phyloP scores from a whole-genome alignment of 371 early-diverging fungal species.

The Phascolomyces articulosus region DNA sequence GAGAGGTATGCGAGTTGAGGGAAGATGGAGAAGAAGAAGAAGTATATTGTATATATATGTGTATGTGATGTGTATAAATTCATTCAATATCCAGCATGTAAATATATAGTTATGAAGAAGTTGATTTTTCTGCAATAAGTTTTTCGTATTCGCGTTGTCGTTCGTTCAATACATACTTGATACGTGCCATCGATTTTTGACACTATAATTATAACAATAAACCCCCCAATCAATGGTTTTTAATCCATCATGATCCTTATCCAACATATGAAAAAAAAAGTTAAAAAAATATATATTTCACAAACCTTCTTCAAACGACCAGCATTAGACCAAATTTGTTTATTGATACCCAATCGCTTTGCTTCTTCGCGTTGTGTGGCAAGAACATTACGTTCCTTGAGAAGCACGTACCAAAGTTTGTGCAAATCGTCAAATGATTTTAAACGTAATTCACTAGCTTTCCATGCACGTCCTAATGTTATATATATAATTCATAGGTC shows the following conservation, averaged over 20 bases:
- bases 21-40: too few relatives aligned
- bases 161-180: slow-evolving; percentile 92
- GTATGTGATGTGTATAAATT: too few relatives aligned
- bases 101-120: not conserved
- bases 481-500: not conserved
- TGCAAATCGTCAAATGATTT: slow-evolving; percentile 98
- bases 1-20: too few relatives aligned
- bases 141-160: slow-evolving; percentile 75
- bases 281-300: not conserved
- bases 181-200: slow-evolving; percentile 92
- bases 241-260: too few relatives aligned
- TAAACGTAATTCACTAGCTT: slow-evolving; percentile 83
- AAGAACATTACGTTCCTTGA: slow-evolving; percentile 94
- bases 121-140: slow-evolving; percentile 35
- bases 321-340: slow-evolving; percentile 71
- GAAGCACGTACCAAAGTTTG: slow-evolving; percentile 93
- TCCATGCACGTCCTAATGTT: slow-evolving; percentile 87
- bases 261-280: not conserved
- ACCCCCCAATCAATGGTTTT: not conserved
- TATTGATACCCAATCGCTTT: slow-evolving; percentile 64
- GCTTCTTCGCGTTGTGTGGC: slow-evolving; percentile 89
- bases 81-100: too few relatives aligned
- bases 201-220: slow-evolving; percentile 53
- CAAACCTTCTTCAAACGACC: slow-evolving; percentile 77
- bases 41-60: too few relatives aligned